Percentiles rank a stretch among this genome's conserved stretches.
Evolutionary conservation across 352 stramenopile genomes (phyloP).

Genomic region (Nothophytophthora sp.): DNA sequence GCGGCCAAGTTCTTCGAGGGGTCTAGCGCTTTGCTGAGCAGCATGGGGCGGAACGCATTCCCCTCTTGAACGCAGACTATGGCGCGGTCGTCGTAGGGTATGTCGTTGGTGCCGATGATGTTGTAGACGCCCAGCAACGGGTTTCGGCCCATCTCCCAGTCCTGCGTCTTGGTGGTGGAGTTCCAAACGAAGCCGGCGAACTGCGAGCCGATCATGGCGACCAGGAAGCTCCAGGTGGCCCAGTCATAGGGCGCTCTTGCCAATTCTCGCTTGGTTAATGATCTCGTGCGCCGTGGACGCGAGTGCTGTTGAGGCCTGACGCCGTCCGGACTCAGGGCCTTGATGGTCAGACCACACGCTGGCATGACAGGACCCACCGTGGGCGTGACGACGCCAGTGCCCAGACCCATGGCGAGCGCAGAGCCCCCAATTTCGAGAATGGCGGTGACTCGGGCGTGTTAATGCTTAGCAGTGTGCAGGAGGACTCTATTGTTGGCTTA

Average conservation of each 20-base stretch:
- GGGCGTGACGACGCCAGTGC: no score
- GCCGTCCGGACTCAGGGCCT: no score
- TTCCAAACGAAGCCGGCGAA: constrained; percentile 3
- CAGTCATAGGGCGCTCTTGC: not conserved
- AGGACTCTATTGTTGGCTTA: no score
- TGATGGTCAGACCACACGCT: no score
- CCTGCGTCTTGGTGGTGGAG: not conserved
- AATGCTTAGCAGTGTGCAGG: no score
- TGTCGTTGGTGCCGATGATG: constrained; percentile 10
- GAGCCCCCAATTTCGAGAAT: no score
- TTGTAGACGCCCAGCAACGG: not conserved
- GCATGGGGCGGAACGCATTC: not conserved
- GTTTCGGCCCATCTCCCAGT: not conserved
- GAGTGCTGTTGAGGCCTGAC: no score
- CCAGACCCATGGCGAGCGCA: no score
- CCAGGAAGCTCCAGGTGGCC: not conserved
- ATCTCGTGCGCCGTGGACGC: no score
- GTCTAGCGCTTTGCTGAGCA: constrained; percentile 2
- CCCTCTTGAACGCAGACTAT: constrained; percentile 16
- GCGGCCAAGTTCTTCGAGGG: no score
- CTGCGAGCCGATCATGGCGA: not conserved
- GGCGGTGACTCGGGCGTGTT: no score
- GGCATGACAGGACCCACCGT: no score
- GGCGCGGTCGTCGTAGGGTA: constrained; percentile 13
- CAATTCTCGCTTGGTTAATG: not conserved